Base-by-base conservation (phyloP, 768 basidiomycete species). In the Serendipita sp. region DNA sequence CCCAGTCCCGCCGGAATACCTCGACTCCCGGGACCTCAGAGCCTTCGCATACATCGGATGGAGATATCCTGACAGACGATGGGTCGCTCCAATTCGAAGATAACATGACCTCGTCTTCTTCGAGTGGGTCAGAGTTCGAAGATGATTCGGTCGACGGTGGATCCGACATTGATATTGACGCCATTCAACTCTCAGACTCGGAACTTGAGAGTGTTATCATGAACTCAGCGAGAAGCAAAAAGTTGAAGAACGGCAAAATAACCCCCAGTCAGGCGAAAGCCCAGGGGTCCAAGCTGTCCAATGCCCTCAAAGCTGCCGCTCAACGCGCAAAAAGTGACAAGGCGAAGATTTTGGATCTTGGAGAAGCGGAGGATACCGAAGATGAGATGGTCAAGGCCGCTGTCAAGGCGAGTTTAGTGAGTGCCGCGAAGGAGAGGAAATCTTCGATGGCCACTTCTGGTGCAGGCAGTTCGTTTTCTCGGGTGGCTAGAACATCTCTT, bases 281-380 rank as follows among this genome's bases (percentile, higher is more conserved):
- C 5, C 7, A 18, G 16, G 32, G 10, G 16, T 52, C 32, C 48
- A 52, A 52, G 48, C 16, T 34, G 7, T 23, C 18, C 8, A 52
- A 52, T 8, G 32, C 5, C 7, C 10, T 52, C 8, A 52, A 52
- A n/a, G n/a, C 5, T 7, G 48, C 18, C 18, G 5, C 48, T 7
- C 18, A 32, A 23, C 48, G 48, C 18, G 5, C 41, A 13, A 60
- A 60, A 30, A 38, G 10, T 4, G n/a, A 30, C 56, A 60, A 34
- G 10, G 34, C 16, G 8, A 11, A 11, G 35, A 8, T 23, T n/a
- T 11, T 8, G 16, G 18, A 5, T 38, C 16, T 32, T 4, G 56
- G 56, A 75, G 35, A 64, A 69, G 63, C 52, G 13, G n/a, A 70
- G 54, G 63, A 46, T 34, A 36, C 52, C 56, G 35, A 34, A 48